Base-by-base conservation (phyloP, 2,329 filamentous ascomycete species). In the Plenodomus lindquistii region DNA sequence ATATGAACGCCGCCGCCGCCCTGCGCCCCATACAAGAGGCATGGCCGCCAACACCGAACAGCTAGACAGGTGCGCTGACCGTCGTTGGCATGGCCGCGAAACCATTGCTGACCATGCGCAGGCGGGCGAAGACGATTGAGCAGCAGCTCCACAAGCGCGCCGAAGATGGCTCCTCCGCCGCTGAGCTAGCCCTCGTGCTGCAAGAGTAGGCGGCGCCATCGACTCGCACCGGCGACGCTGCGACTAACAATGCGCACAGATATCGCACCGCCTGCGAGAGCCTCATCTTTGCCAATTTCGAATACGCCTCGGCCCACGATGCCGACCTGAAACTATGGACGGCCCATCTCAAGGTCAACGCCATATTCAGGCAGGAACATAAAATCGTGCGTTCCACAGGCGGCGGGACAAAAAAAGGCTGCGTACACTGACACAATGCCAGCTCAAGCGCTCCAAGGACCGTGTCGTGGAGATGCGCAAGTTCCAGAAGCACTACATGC, bases 251-350 rank as follows among this genome's bases (percentile, higher is more conserved):
- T 31, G 20, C 9, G 16, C 15, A 54, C 63, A 89, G 86, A 59
- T 85, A 88, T 70, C 89, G 90, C 58, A 75, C 85, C 41, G 81
- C 83, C 50, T 92, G 87, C 68, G 85, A 92, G 67, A 80, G 82
- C 56, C 82, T 85, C 47, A 85, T 93, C 50, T 88, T 91, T 66
- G 75, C 81, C 67, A 86, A 96, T 71, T 85, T 89, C 65, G 77
- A 83, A 55, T 84, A 82, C 73, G 85, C 86, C 42, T 79, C 77
- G 52, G 76, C 78, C 54, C 80, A 85, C 54, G 80, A 84, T 47
- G 81, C 87, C 43, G 91, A 96, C 70, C 73, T 77, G 48, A 81
- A 79, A 52, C 81, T 97, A 39, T 97, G 93, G 93, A 79, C 84
- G 52, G 81, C 84, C 44, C 93, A 97, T 73, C 81, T 83, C 52